phyloP scores from a whole-genome alignment of 208 protist genomes.

The Trypanosoma platydactyli region DNA sequence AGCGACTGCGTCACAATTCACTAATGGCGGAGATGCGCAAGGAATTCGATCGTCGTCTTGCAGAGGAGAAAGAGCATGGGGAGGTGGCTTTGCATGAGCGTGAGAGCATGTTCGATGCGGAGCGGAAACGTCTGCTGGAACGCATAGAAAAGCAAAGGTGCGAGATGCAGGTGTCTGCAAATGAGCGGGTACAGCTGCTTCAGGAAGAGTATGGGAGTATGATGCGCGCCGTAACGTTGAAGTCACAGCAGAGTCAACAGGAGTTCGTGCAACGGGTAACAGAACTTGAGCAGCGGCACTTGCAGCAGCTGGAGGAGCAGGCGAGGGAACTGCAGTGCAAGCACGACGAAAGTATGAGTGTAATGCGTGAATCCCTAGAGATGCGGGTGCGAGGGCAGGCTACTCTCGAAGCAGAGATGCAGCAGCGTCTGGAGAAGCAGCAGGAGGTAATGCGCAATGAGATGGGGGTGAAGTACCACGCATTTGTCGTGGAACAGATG shows the following conservation, averaged over 20 bases:
- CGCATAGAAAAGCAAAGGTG: slow-evolving; percentile 15
- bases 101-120: slow-evolving; percentile 13
- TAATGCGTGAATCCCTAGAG: slow-evolving; percentile 34
- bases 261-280: slow-evolving; percentile 5
- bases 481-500: slow-evolving; percentile 14
- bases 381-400: slow-evolving; percentile 27
- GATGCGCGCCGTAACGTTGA: neutral
- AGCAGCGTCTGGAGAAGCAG: slow-evolving; percentile 28
- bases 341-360: slow-evolving; percentile 33
- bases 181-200: slow-evolving; percentile 14
- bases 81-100: slow-evolving; percentile 1
- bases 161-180: neutral
- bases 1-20: slow-evolving; percentile 20
- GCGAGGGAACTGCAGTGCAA: slow-evolving; percentile 21
- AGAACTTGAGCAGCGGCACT: slow-evolving; percentile 13
- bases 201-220: slow-evolving; percentile 13
- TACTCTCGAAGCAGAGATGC: slow-evolving; percentile 27
- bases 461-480: slow-evolving; percentile 28
- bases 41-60: slow-evolving; percentile 16
- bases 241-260: slow-evolving; percentile 7
- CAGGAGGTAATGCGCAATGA: slow-evolving; percentile 20
- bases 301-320: slow-evolving; percentile 13
- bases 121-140: slow-evolving; percentile 10
- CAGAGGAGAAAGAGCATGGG: slow-evolving; percentile 7
- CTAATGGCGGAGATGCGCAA: slow-evolving; percentile 17